Conservation (phyloP, 495 filamentous ascomycete genomes). For the Jackrogersella multiformis region DNA sequence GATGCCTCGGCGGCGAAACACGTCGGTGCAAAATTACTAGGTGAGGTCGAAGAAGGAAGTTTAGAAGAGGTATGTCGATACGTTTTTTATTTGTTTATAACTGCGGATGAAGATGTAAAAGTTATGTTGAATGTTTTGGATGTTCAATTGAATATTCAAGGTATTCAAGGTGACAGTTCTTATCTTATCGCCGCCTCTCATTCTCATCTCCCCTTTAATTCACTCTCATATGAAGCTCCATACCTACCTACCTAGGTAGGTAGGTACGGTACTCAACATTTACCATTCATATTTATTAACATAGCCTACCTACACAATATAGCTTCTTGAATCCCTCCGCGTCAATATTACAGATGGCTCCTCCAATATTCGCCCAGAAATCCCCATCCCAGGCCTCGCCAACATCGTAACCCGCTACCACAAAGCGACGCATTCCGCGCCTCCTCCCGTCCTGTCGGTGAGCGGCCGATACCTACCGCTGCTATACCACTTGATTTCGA, state of each 20-base stretch:
- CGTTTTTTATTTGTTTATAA: not conserved
- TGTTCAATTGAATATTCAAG: constrained; percentile 2
- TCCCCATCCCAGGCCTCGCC: constrained; percentile 55
- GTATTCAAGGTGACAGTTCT: constrained; percentile 14
- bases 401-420: constrained; percentile 51
- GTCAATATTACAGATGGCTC: constrained; percentile 46
- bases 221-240: not conserved
- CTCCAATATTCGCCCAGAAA: constrained; percentile 35
- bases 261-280: not conserved
- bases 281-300: not conserved
- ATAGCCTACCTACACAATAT: constrained; percentile 1
- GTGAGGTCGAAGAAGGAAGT: constrained; percentile 69
- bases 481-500: constrained; percentile 69
- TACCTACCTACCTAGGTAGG: too few species aligned
- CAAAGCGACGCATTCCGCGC: constrained; percentile 48
- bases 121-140: constrained; percentile 1
- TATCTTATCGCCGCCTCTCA: constrained; percentile 43
- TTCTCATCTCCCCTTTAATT: constrained; percentile 2
- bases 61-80: constrained; percentile 69
- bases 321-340: constrained; percentile 60
- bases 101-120: not conserved
- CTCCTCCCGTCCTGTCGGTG: constrained; percentile 49
- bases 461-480: constrained; percentile 69
- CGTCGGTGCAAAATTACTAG: constrained; percentile 70
- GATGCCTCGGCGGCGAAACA: constrained; percentile 34